Evolutionary conservation across 805 yeast species (phyloP), one percentile per base, ranked within the genome.

Genomic region (Schwanniomyces polymorphus): DNA sequence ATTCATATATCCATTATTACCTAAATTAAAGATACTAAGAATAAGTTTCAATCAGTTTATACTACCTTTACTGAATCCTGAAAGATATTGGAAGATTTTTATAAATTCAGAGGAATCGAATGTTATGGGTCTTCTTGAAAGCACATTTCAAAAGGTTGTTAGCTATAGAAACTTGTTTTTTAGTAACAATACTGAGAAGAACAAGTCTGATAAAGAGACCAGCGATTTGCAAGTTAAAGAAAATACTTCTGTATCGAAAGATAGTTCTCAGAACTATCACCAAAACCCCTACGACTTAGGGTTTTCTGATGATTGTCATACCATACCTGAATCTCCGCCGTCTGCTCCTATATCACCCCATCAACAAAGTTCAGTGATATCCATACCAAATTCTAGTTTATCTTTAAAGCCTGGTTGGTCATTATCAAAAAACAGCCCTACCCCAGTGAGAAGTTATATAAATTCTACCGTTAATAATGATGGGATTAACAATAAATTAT

Each of bases 1-100:
- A 5, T 79, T 88, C 33, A 79, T 87, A 1, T 87, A 87, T 58
- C 95, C 96, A 4, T 77, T 88, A 11, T 66, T 88, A 44, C 88
- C 90, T 3, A 79, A 76, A 50, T 62, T 85, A 45, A 79, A 81
- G 54, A 72, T 88, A 2, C 62, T 86, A 49, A 68, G 87, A 54
- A 72, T 77, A 9, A 66, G 69, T 18, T 51, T 48, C 41, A 71
- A 70, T 42, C 78, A 76, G 54, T 85, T 84, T 54, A 72, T 85
- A 2, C 60, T 88, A 14, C 84, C 90, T 0, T 73, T 88, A 47
- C 81, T 80, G 25, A 87, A 86, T 55, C 95, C 95, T 0, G 85
- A 82, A 51, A 68, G 92, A 55, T 86, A 81, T 63, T 88, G 95
- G 96, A 75, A 75, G 48, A 70, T 80, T 8, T 64, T 68, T 29